phyloP scores from a whole-genome alignment of 768 basidiomycete species.

The Collybia sordida region DNA sequence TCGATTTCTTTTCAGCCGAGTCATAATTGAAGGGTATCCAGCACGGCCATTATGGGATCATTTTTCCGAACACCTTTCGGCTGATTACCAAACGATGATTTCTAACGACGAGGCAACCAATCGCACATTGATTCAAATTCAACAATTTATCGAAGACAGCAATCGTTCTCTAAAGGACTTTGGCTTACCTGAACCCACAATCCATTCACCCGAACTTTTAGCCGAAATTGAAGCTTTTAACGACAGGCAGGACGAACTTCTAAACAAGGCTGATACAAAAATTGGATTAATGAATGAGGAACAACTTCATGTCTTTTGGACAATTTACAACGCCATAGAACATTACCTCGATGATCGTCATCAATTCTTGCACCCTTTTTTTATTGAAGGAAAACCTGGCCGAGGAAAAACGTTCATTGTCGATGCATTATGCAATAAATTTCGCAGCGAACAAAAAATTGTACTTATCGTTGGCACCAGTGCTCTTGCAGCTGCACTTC shows the following conservation, averaged over 20 bases:
- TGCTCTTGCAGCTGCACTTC: constrained; percentile 9
- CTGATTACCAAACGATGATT: too few species aligned
- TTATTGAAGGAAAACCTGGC: neutral
- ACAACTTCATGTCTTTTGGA: neutral
- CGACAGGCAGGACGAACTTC: neutral
- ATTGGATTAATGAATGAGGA: neutral
- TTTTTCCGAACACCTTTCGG: neutral
- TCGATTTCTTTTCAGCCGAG: neutral
- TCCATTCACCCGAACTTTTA: neutral
- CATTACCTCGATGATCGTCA: neutral
- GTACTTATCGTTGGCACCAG: constrained; percentile 5
- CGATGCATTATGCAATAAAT: neutral
- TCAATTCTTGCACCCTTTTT: neutral
- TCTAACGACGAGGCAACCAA: too few species aligned
- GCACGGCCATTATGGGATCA: neutral
- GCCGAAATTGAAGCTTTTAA: neutral
- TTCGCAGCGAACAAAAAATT: constrained; percentile 1
- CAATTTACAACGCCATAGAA: neutral
- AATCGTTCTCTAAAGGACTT: too few species aligned
- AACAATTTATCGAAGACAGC: too few species aligned
- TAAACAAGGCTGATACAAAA: neutral
- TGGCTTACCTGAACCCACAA: neutral
- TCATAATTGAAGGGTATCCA: neutral
- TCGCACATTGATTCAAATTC: too few species aligned
- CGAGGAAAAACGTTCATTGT: neutral